Evolutionary conservation across 2,329 filamentous ascomycete genomes (phyloP), one percentile per base, ranked within the genome.

Genomic region (Periglandula ipomoeae): DNA sequence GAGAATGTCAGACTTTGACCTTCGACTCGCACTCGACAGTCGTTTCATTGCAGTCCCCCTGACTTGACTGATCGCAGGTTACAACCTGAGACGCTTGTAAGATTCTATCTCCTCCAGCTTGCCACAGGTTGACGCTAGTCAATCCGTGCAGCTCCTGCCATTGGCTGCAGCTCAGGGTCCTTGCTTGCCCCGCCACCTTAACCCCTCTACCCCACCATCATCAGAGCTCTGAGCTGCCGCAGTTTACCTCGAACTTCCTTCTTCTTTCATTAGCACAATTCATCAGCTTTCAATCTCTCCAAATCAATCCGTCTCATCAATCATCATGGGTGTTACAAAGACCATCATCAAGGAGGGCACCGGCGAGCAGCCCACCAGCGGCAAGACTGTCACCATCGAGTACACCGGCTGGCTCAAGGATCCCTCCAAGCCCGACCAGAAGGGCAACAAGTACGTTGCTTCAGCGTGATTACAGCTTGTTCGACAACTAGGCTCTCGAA

Each of bases 401-500:
- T 97, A 97, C 77, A 93, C 85, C 38, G 93, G 93, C 60, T 95
- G 75, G 70, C 76, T 97, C 55, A 86, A 85, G 70, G 84, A 94
- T 61, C 61, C 72, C 20, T 69, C 62, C 55, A 70, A 79, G 65
- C 68, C 76, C 17, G 74, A 80, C 50, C 73, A 79, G 61, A 81
- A 86, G 76, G 90, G 90, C 60, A 69, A 66, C 23, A 64, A 89
- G 89, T 95, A 73, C 61, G 84, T 70, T 24, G 15, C 43, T 6
- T 19, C 41, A 13, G 23, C 15, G 19, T 43, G 3, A 15, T 19
- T 19, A 13, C 15, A 8, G 8, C 11, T 41, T 19, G 15, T 6
- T 22, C 17, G 22, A 15, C 32, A n/a, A 27, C 15, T n/a, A 9
- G 17, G 9, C 24, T 5, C 17, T 8, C 2, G n/a, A 8, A 23